Evolutionary conservation across 495 filamentous ascomycete genomes (phyloP).

Genomic region (Parathielavia appendiculata): DNA sequence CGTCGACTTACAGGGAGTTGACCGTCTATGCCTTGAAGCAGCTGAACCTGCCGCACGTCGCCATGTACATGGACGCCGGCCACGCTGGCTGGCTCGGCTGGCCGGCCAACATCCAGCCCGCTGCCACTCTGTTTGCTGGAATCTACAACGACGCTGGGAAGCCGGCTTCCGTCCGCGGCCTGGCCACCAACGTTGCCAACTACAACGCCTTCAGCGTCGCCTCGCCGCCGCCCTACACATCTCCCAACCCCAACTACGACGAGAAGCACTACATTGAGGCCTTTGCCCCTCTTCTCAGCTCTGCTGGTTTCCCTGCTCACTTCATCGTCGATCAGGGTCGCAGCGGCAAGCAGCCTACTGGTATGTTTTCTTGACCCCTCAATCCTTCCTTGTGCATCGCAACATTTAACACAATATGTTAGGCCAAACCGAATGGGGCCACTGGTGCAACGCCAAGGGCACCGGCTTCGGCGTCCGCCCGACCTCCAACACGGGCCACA

Average conservation of each 20-base stretch:
- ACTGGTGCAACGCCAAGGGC: slow-evolving; percentile 79
- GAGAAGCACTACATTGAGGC: slow-evolving; percentile 68
- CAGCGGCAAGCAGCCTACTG: slow-evolving; percentile 67
- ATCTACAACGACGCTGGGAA: slow-evolving; percentile 62
- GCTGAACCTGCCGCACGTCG: slow-evolving; percentile 68
- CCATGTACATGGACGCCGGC: slow-evolving; percentile 80
- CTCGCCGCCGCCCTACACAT: slow-evolving; percentile 26
- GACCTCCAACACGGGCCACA: slow-evolving; percentile 56
- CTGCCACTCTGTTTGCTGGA: slow-evolving; percentile 59
- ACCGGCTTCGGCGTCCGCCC: slow-evolving; percentile 68
- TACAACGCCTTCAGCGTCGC: slow-evolving; percentile 60
- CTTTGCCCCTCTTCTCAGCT: slow-evolving; percentile 56
- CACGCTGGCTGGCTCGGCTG: slow-evolving; percentile 81
- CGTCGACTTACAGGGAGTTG: slow-evolving; percentile 60
- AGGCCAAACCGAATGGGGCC: slow-evolving; percentile 57
- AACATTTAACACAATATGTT: not conserved
- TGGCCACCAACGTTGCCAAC: slow-evolving; percentile 76
- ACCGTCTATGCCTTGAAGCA: slow-evolving; percentile 64
- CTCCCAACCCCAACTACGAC: slow-evolving; percentile 56
- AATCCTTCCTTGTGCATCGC: not conserved
- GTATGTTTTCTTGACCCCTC: not conserved
- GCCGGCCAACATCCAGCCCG: slow-evolving; percentile 68
- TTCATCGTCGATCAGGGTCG: slow-evolving; percentile 68
- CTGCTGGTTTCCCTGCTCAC: slow-evolving; percentile 59
- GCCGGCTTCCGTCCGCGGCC: slow-evolving; percentile 62